Base-by-base conservation (phyloP, 2,329 filamentous ascomycete genomes). In the Fusarium decemcellulare region DNA sequence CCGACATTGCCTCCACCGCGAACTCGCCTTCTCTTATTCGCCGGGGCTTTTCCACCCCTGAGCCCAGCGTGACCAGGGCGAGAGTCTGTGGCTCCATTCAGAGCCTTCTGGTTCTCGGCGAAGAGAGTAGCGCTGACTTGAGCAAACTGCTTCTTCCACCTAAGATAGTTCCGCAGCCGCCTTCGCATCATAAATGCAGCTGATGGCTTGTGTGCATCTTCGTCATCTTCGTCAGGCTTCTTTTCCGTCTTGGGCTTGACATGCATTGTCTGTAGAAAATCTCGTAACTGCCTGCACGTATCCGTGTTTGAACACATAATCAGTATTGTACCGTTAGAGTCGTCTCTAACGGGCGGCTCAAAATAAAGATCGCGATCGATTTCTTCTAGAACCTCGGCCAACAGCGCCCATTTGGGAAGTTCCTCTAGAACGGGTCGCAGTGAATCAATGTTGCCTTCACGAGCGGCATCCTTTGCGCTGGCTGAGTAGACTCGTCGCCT, bases 221-320 rank as follows among this genome's bases (percentile, higher is more conserved):
- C 81, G 4, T 86, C 85, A 6, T 73, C 65, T 6, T 72, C 67
- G 9, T 86, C 85, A 4, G 85, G 84, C 6, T 61, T 61, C 15
- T 81, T 80, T 54, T 87, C 83, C 46, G 75, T 77, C 74, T 78
- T 86, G 56, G 90, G 86, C 57, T 88, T 89, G 30, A 95, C 87
- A 76, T 97, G 90, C 94, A 97, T 98, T 8, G 90, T 94, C 77
- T 97, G 92, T 18, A 99, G 83, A 77, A 95, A 98, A 77, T 98
- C 95, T 68, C 94, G 90, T 43, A 99, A 84, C 74, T 99, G 96
- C 14, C 92, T 88, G 76, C 93, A 97, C 9, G 94, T 97, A 59
- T 91, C 90, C 60, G 93, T 90, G 74, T 97, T 95, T 29, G 92
- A 91, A 76, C 95, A 98, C 96, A 99, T 98, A 77, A 99, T 93